Evolutionary conservation across 768 basidiomycete genomes (phyloP), one percentile per base, ranked within the genome.

Genomic region (Termitomyces sp.): DNA sequence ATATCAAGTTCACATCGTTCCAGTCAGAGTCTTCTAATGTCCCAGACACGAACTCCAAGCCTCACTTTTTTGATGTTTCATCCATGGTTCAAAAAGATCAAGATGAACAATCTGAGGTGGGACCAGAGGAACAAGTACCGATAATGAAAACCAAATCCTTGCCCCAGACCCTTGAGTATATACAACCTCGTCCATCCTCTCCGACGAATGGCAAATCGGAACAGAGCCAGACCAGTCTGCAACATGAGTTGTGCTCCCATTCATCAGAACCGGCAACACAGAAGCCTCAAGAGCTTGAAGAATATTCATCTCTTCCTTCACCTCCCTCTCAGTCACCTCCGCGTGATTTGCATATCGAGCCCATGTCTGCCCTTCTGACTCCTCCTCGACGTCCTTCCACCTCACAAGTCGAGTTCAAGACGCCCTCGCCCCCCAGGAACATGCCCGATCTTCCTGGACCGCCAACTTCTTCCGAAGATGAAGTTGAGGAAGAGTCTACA

Each of bases 371-470:
- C 62, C 62, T 68, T 46, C 68, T 75, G 42, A 84, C 85, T 1
- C 84, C 84, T 7, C 81, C 81, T 10, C 77, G 75, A 29, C 73
- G 69, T 46, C 61, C 70, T 20, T 76, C 76, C 2, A 68, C 68
- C 31, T 74, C 80, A 10, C 78, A 73, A 58, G 59, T 75, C 15
- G 80, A 82, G 53, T 84, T 84, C 62, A 72, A 77, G 62, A 87
- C 84, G 0, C 87, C 85, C 9, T 83, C 87, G 1, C 85, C 88
- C 31, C 83, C 85, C 1, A 74, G 73, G 42, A 79, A 75, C 46
- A 75, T 87, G 57, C 85, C 87, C 10, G 86, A 86, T 7, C 81
- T 90, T 49, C 87, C 87, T 13, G 84, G 71, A 18, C 85, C 84
- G 3, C 85, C 87, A 2, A 79, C 78, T n/a, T 81, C 81, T 10